Conservation (phyloP, 202 grass and related monocot genomes). For the Eragrostis tef region DNA sequence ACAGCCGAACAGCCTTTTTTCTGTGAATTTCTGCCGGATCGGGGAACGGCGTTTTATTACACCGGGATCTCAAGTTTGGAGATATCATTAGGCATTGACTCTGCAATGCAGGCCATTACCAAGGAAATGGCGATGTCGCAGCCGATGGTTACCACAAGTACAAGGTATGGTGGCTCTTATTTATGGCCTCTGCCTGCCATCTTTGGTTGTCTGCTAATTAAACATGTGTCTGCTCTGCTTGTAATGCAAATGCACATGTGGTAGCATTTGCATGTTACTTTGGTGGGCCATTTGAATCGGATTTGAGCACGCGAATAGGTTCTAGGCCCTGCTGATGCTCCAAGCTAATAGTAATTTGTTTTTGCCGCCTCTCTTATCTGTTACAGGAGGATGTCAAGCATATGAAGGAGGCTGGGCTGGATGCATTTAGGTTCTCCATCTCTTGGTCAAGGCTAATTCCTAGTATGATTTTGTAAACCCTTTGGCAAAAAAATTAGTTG, state of each 20-base stretch:
- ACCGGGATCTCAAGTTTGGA: no score
- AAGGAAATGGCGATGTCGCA: conserved; percentile 51
- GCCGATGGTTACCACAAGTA: conserved; percentile 63
- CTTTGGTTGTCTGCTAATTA: not conserved
- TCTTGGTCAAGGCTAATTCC: conserved; percentile 69
- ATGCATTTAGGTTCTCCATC: conserved; percentile 62
- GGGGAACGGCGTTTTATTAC: no score
- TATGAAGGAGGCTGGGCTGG: conserved; percentile 54
- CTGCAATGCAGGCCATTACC: conserved; percentile 26
- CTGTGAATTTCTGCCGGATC: no score
- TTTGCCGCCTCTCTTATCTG: conserved; percentile 7
- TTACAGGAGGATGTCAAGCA: conserved; percentile 61
- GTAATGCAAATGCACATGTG: not conserved
- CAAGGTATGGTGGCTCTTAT: conserved; percentile 38
- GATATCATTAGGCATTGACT: not conserved
- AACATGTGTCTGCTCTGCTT: not conserved
- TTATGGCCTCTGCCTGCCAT: not conserved
- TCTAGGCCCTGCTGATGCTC: not conserved
- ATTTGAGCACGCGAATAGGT: not conserved
- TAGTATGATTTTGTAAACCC: conserved; percentile 39
- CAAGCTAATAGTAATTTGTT: no score
- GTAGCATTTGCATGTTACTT: no score
- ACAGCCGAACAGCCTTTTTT: no score
- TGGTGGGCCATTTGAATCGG: no score
- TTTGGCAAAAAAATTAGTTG: conserved; percentile 6